Percentiles rank a stretch among this genome's conserved stretches.
phyloP scores from a whole-genome alignment of 2,329 filamentous ascomycete genomes.

The Canariomyces notabilis region DNA sequence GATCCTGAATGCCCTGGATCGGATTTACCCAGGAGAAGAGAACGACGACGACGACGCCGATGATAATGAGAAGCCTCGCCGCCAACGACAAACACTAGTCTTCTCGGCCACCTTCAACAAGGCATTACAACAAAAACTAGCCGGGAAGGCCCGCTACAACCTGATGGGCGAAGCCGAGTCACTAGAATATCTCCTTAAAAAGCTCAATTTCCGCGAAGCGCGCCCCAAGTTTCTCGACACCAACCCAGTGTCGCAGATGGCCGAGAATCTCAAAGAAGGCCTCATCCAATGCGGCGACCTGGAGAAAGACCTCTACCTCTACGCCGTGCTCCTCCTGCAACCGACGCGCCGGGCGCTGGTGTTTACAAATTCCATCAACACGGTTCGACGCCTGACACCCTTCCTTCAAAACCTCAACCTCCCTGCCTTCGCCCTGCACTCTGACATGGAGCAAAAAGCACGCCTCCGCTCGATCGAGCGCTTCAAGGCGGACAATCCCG shows the following conservation, averaged over 20 bases:
- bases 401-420: slow-evolving; percentile 79
- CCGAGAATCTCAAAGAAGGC: slow-evolving; percentile 76
- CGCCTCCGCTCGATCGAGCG: slow-evolving; percentile 88
- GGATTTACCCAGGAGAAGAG: slow-evolving; percentile 56
- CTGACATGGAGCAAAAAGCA: slow-evolving; percentile 92
- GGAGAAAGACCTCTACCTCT: slow-evolving; percentile 96
- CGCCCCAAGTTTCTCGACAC: slow-evolving; percentile 90
- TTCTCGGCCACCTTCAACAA: slow-evolving; percentile 97
- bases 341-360: slow-evolving; percentile 76
- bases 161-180: slow-evolving; percentile 70
- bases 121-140: slow-evolving; percentile 82
- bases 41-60: slow-evolving; percentile 45
- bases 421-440: slow-evolving; percentile 74
- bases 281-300: slow-evolving; percentile 87
- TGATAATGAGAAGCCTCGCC: slow-evolving; percentile 37
- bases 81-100: slow-evolving; percentile 75
- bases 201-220: slow-evolving; percentile 79
- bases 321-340: slow-evolving; percentile 78
- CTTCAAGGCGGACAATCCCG: slow-evolving; percentile 62
- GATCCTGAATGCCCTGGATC: slow-evolving; percentile 76
- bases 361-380: slow-evolving; percentile 93
- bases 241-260: slow-evolving; percentile 87
- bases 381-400: slow-evolving; percentile 79
- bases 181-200: slow-evolving; percentile 88
- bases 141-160: slow-evolving; percentile 66